Evolutionary conservation across 148 eudicot genomes (phyloP), one percentile per base, ranked within the genome.

Genomic region (Rhododendron kiyosumense): DNA sequence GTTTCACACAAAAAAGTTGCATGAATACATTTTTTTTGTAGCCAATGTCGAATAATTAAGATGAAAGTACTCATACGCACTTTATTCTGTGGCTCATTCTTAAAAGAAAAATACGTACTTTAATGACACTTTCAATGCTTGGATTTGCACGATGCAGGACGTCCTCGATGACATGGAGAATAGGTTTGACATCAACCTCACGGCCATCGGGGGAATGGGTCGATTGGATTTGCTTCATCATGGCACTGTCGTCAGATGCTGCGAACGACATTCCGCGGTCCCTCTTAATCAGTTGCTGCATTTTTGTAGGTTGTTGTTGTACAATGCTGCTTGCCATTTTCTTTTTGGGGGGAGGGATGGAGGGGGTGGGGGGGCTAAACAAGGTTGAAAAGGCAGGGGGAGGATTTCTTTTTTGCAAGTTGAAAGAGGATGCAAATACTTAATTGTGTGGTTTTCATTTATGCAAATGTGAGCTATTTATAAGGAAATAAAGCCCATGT

Each of bases 71-170:
- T 41, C 45, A 41, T 5, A 41, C 45, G 45, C 45, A 24, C 69
- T 63, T 7, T 11, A 63, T 65, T 65, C 13, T n/a, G 71, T n/a
- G 71, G 71, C 71, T 24, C 10, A 22, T 28, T 17, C 20, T 59
- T 51, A 51, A 30, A 71, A 17, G 18, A 73, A 51, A 9, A 30
- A 24, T n/a, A 18, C 78, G 28, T 90, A 95, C 94, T 86, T 79
- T 84, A 18, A 89, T 54, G 74, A 84, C 86, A 45, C 84, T 89
- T 41, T 88, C 90, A 88, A 88, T 84, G 89, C 73, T 87, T 69
- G 96, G 93, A 26, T 84, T 77, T 78, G 94, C 90, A 59, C 77
- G 96, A 3, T 83, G 87, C 61, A 94, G 88, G 81, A 95, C 88
- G 43, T 93, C 94, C 87, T 93, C 92, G 7, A 43, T 43, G 51